phyloP scores from a whole-genome alignment of 495 filamentous ascomycete genomes.

The Penicillium mononematosum region DNA sequence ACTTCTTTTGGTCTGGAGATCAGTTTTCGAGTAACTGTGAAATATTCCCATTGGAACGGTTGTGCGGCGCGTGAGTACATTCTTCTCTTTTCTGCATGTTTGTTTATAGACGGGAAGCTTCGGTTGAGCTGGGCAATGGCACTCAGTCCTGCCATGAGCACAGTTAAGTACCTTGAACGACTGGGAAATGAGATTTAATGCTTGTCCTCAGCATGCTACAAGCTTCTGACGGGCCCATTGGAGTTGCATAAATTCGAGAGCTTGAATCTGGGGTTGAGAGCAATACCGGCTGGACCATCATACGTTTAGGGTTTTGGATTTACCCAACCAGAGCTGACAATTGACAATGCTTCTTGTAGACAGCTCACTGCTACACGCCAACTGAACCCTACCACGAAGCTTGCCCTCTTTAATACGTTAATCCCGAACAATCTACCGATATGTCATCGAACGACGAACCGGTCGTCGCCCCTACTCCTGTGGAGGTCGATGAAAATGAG shows the following conservation, averaged over 20 bases:
- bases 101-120: conserved; percentile 16
- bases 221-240: not conserved
- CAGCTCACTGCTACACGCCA: conserved; percentile 5
- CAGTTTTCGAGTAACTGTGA: conserved; percentile 2
- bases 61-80: conserved; percentile 26
- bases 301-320: not conserved
- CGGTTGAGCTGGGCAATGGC: not conserved
- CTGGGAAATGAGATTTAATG: not conserved
- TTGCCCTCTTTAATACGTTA: conserved; percentile 9
- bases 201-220: not conserved
- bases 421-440: conserved; percentile 11
- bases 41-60: not conserved
- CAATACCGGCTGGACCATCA: not conserved
- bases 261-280: not conserved
- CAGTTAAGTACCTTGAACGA: not conserved
- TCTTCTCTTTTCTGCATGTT: conserved; percentile 8
- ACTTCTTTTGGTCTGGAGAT: conserved; percentile 3
- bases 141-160: not conserved
- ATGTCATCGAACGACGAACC: conserved; percentile 47
- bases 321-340: not conserved
- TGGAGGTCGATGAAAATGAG: conserved; percentile 29
- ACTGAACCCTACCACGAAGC: not conserved
- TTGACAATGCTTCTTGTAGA: not conserved
- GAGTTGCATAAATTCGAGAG: conserved; percentile 1
- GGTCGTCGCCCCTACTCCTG: conserved; percentile 20